Base-by-base conservation (phyloP, 352 stramenopile genomes). In the Phytophthora brassicae region DNA sequence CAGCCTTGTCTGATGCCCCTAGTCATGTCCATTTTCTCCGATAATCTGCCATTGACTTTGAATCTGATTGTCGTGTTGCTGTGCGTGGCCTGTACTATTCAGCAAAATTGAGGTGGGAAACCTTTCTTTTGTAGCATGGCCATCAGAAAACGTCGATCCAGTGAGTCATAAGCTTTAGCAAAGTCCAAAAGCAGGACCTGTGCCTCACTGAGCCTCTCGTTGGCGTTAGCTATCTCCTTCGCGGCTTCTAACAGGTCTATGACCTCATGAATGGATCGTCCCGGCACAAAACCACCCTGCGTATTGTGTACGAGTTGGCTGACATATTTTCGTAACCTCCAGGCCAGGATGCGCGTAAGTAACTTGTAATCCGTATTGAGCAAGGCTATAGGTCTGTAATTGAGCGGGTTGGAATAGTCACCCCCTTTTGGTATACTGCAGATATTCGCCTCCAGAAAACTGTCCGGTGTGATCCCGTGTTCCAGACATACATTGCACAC, bases 351-450 rank as follows among this genome's bases (percentile, higher is more conserved):
- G 13, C 43, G 20, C 12, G 54, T 62, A 17, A 49, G 28, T 0
- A 62, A 17, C 6, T 62, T 62, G n/a, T 62, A 55, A 24, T 49
- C 54, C 1, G 54, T 35, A 13, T 43, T 62, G 0, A 62, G 24
- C 1, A 62, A 22, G 3, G 43, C 44, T 26, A 46, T 55, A 3
- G 44, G 23, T 31, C 41, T 29, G 28, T 59, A 43, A 13, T 59
- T 59, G 1, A 59, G 26, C 3, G 39, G 51, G 19, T 60, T 41
- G 12, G 29, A 47, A 0, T 3, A 41, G 23, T 50, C 54, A 9
- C 3, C 44, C 43, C 54, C 31, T 42, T 55, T 60, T 0, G 6
- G 31, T 8, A 62, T 55, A 13, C 54, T 49, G 12, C 47, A 55
- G 7, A 54, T 48, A 4, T 24, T 54, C 0, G 44, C 6, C 14